These are phyloP conservation scores for Tetraselmis chui DNA, from an alignment of 139 green algal species.

Conservation along the genomic window DNA sequence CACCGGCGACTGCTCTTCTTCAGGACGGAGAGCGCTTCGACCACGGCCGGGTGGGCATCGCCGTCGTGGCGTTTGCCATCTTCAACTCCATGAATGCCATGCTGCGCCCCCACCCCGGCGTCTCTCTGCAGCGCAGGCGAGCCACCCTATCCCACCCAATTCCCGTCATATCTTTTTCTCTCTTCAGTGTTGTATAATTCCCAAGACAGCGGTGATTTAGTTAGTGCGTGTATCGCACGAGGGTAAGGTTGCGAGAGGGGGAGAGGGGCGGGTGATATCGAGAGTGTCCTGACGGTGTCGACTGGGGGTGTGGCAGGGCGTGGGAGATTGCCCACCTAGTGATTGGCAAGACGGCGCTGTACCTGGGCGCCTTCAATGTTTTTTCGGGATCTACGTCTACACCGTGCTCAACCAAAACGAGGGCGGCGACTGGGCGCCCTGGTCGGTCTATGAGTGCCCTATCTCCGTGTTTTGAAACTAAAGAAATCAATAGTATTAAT, in stretches of 20 bases:
- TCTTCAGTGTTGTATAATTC: too few relatives aligned
- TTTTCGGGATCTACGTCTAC: slow-evolving; percentile 4
- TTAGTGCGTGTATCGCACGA: too few relatives aligned
- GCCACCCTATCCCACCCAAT: neutral
- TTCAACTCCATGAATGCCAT: slow-evolving; percentile 2
- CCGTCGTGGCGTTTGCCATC: slow-evolving; percentile 2
- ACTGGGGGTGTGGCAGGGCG: too few relatives aligned
- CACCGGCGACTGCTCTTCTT: neutral
- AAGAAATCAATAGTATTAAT: too few relatives aligned
- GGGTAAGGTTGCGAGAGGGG: too few relatives aligned
- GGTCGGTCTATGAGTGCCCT: neutral
- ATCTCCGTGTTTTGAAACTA: too few relatives aligned
- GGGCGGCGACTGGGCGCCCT: neutral
- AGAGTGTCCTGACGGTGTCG: too few relatives aligned
- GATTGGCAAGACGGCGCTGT: slow-evolving; percentile 3
- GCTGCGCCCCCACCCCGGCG: neutral
- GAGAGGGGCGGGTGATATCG: too few relatives aligned
- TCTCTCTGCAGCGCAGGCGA: neutral
- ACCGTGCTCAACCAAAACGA: neutral
- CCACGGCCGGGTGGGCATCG: neutral
- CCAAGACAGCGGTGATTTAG: too few relatives aligned
- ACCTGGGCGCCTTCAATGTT: slow-evolving; percentile 6
- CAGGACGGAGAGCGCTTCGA: neutral
- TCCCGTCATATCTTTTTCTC: too few relatives aligned
- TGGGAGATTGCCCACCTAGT: neutral